Percentiles rank a stretch among this genome's conserved stretches.
Conservation (phyloP, 1,284 basidiomycete genomes). For the Ceratobasidium sp. region DNA sequence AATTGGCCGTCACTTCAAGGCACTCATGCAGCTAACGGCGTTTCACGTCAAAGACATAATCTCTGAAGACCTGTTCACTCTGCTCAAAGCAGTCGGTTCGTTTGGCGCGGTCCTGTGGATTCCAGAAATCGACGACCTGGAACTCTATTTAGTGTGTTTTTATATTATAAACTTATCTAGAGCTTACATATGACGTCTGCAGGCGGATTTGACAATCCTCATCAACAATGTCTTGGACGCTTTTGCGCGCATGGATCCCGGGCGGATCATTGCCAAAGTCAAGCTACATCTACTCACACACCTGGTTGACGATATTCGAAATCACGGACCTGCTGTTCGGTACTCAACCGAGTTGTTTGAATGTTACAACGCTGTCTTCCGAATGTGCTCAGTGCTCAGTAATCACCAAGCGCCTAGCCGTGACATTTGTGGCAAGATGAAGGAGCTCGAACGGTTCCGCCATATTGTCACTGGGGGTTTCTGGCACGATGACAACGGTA, state of each 20-base stretch:
- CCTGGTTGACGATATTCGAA: constrained; percentile 42
- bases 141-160: constrained; percentile 51
- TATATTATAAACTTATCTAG: no score
- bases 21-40: constrained; percentile 55
- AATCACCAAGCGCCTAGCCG: constrained; percentile 49
- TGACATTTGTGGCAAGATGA: constrained; percentile 20
- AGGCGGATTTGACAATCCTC: constrained; percentile 2
- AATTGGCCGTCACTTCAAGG: constrained; percentile 58
- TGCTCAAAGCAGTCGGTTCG: constrained; percentile 53
- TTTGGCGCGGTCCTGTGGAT: constrained; percentile 56
- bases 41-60: constrained; percentile 55
- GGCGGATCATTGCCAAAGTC: constrained; percentile 38
- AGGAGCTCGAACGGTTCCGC: constrained; percentile 9
- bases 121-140: constrained; percentile 52
- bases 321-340: constrained; percentile 45
- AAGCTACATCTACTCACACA: constrained; percentile 50
- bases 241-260: neutral
- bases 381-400: constrained; percentile 46
- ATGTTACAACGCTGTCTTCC: constrained; percentile 47
- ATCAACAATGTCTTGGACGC: constrained; percentile 22
- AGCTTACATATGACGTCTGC: no score
- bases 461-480: neutral
- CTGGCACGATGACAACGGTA: neutral
- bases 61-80: constrained; percentile 49
- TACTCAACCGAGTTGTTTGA: constrained; percentile 46